Evolutionary conservation across 23 red algal species (phyloP), one percentile per base, ranked within the genome.

Genomic region (Gracilaria caudata): DNA sequence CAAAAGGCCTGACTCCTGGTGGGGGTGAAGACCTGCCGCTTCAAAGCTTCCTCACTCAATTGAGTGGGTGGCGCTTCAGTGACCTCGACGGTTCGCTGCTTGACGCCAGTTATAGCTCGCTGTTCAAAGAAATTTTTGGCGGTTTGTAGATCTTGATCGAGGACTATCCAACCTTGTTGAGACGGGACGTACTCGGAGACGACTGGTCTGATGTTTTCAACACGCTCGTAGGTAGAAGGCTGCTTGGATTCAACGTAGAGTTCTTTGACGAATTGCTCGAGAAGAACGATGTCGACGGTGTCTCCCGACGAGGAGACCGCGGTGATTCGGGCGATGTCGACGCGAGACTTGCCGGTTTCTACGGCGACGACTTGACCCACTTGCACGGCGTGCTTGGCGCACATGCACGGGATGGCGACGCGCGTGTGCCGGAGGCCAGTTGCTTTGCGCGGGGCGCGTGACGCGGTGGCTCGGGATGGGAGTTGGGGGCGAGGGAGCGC

Each of bases 151-250:
- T 92, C 89, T 7, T 92, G 79, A 29, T 56, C 34, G 57, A 92
- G 89, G 30, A 92, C 37, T 33, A 92, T 84, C 89, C 89, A 92
- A 9, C 89, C 89, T 28, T 76, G 56, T 41, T 92, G 89, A 14
- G 89, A 76, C 7, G 79, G 68, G 5, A 92, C 89, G 38, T 92
- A 92, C 49, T 92, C 78, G 36, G 79, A 68, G 57, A 30, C 17
- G 51, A 92, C 34, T 39, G 80, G 79, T 19, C 89, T 79, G 29
- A 84, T 68, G 53, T 84, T 63, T 19, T 64, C 73, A 25, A 73
- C 61, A 13, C 37, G 51, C 49, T 68, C 66, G 79, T 84, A 92
- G 26, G 89, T 84, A n/a, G 72, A 47, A 6, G 58, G 21, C 19
- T 91, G 40, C 35, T 79, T 84, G 25, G 79, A 83, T 51, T 64